Base-by-base conservation (phyloP, 2,329 filamentous ascomycete species). In the Aspergillus terreus region DNA sequence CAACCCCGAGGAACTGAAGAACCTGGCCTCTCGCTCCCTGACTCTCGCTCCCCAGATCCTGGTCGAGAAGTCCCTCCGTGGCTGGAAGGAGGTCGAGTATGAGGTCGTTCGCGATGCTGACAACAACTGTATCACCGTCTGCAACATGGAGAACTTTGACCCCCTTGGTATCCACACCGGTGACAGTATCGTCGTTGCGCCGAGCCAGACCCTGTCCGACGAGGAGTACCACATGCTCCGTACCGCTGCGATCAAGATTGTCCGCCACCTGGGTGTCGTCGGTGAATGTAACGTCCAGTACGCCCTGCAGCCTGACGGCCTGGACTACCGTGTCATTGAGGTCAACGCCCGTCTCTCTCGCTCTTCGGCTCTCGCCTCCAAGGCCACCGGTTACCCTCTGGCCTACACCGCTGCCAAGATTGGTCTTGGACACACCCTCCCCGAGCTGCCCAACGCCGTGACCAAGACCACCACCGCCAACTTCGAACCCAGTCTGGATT, bases 221-320 rank as follows among this genome's bases (percentile, higher is more conserved):
- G 94, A 97, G 78, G 94, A 99, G 75, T 99, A 97, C 73, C 92
- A 99, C 79, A 97, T 99, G 94, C 89, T 99, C 63, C 90, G 94
- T 65, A 90, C 91, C 40, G 92, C 94, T 57, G 90, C 94, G 44
- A 96, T 97, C 79, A 97, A 97, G 81, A 96, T 99, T 66, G 89
- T 99, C 64, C 88, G 94, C 58, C 94, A 99, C 74, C 81, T 99
- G 59, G 92, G 92, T 61, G 94, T 99, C 46, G 92, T 97, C 44
- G 94, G 94, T 72, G 94, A 99, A 78, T 99, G 94, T 76, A 99
- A 99, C 72, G 92, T 96, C 32, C 92, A 97, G 76, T 99, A 99
- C 73, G 92, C 92, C 58, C 83, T 99, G 57, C 91, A 96, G 74
- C 94, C 94, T 14, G 92, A 96, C 76, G 92, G 92, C 52, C 85